These are phyloP conservation scores for Arabis hirsuta DNA, from an alignment of 345 rosid species.

Conservation along the genomic window DNA sequence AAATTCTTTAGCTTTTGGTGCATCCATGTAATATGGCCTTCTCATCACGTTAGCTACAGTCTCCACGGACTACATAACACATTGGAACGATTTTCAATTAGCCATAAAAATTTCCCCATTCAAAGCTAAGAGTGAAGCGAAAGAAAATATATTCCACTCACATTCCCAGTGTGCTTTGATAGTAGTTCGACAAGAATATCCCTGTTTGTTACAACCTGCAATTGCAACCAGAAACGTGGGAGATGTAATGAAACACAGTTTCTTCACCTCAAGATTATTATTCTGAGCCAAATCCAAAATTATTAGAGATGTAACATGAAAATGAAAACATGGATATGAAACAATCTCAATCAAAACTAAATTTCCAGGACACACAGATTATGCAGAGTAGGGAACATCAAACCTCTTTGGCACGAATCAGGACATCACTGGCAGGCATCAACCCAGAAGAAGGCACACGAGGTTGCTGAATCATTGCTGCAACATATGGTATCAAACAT, in stretches of 20 bases:
- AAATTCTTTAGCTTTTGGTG: constrained; percentile 72
- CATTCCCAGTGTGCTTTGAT: constrained; percentile 89
- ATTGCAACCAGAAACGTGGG: constrained; percentile 31
- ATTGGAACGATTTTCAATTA: constrained; percentile 25
- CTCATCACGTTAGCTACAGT: constrained; percentile 66
- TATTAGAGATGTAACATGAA: not conserved
- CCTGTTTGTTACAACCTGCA: constrained; percentile 69
- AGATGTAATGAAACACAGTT: constrained; percentile 9
- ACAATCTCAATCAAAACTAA: not conserved
- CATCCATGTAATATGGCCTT: constrained; percentile 75
- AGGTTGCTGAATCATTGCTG: constrained; percentile 90
- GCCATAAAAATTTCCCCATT: not conserved
- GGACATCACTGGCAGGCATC: constrained; percentile 88
- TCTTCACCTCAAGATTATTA: constrained; percentile 12
- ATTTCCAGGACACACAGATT: not conserved
- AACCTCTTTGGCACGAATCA: constrained; percentile 91
- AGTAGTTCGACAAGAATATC: constrained; percentile 73
- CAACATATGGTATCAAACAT: constrained; percentile 36
- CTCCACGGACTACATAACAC: constrained; percentile 61
- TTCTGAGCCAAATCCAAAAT: constrained; percentile 11
- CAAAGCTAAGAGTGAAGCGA: constrained; percentile 12
- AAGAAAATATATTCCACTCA: constrained; percentile 42
- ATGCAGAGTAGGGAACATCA: constrained; percentile 15
- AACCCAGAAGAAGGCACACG: constrained; percentile 81
- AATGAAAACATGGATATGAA: not conserved